These are phyloP conservation scores for Fraxinus xanthoxyloides DNA, from an alignment of 305 asterid species.

Conservation along the genomic window DNA sequence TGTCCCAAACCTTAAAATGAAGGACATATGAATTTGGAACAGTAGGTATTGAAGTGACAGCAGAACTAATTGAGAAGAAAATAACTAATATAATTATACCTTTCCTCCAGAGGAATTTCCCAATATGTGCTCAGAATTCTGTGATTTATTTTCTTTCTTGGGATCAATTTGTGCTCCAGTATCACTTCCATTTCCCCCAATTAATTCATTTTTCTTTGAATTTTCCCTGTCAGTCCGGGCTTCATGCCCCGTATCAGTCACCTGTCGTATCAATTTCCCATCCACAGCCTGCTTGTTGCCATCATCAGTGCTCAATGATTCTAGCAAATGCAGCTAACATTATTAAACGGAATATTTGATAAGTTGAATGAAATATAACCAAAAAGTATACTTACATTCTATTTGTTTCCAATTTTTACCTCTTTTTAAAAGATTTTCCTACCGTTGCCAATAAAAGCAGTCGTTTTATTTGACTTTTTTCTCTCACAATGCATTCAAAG, in stretches of 20 bases:
- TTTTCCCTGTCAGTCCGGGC: background rate
- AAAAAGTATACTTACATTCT: background rate
- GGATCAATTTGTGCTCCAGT: background rate
- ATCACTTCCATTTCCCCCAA: conserved; percentile 7
- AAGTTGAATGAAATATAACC: background rate
- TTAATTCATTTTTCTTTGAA: conserved; percentile 15
- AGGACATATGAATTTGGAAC: background rate
- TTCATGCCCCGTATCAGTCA: conserved; percentile 16
- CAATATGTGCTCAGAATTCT: conserved; percentile 8
- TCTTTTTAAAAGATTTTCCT: too few species aligned
- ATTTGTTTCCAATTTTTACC: too few species aligned
- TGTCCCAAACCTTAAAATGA: background rate
- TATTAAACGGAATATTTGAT: background rate
- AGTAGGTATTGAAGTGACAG: background rate
- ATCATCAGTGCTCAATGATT: conserved; percentile 19
- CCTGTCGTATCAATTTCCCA: conserved; percentile 31
- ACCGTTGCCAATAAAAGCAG: too few species aligned
- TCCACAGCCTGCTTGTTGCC: background rate
- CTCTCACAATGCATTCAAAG: too few species aligned
- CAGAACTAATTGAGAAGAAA: background rate
- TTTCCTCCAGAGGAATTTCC: conserved; percentile 10
- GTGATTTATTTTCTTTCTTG: background rate
- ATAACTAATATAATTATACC: conserved; percentile 12
- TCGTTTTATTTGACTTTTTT: too few species aligned
- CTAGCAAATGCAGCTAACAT: conserved; percentile 20